Conservation (phyloP, 495 filamentous ascomycete species). For the Annulohypoxylon bovei region DNA sequence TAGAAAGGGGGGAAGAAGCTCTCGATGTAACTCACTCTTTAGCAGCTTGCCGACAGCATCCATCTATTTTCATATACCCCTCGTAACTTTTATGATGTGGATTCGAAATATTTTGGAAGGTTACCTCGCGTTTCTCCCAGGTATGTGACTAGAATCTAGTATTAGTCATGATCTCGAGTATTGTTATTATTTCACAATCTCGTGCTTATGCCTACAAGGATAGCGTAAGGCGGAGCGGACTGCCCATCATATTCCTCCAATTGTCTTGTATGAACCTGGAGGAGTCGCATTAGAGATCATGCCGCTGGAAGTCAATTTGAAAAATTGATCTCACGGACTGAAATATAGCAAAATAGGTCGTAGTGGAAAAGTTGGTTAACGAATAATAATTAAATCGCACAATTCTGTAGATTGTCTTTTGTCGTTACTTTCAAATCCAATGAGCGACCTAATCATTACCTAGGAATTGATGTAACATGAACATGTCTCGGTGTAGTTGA, state of each 20-base stretch:
- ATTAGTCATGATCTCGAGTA: constrained; percentile 2
- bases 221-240: constrained; percentile 16
- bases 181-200: not conserved
- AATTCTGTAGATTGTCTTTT: not conserved
- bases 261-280: constrained; percentile 27
- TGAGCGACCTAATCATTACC: not conserved
- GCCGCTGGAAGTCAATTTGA: not conserved
- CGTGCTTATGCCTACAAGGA: constrained; percentile 7
- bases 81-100: not conserved
- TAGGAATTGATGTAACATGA: not conserved
- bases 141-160: constrained; percentile 14
- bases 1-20: no score
- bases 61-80: constrained; percentile 10
- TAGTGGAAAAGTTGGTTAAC: not conserved
- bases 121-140: constrained; percentile 12
- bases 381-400: not conserved
- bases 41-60: constrained; percentile 23
- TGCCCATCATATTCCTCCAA: constrained; percentile 23
- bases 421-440: not conserved
- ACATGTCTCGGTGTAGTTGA: not conserved
- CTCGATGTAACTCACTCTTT: no score
- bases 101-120: constrained; percentile 16
- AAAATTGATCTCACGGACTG: not conserved
- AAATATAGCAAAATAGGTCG: not conserved
- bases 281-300: constrained; percentile 21